Evolutionary conservation across 192 early-diverging fungal species (phyloP), one percentile per base, ranked within the genome.

Genomic region (Coemansia sp.): DNA sequence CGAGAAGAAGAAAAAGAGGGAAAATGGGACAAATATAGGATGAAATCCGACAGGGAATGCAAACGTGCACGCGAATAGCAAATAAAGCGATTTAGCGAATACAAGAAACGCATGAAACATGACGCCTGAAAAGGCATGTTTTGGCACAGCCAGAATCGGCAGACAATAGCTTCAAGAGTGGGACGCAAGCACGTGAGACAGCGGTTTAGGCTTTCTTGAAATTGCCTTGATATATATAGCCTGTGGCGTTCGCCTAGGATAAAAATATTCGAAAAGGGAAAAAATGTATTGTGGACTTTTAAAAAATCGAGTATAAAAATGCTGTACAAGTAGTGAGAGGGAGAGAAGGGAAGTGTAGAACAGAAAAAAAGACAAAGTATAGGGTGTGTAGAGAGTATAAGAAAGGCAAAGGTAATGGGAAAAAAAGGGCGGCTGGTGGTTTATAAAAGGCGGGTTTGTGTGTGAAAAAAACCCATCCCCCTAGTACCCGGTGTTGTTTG

Each of bases 271-370:
- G 53, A 55, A 29, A 55, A 1, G 10, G 3, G 18, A 30, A 55
- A 25, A 55, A 55, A 30, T 16, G 53, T 55, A 27, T 55, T 16
- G 4, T 55, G n/a, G n/a, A n/a, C n/a, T n/a, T n/a, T n/a, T 30
- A 28, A 16, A 29, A 30, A 29, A 30, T 30, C 24, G 27, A 55
- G 19, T 14, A 56, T 18, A 61, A 19, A 55, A 34, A 54, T 48
- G 52, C 59, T 68, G 66, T 61, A 68, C 66, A 68, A 32, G 52
- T 51, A 35, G 28, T 25, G 45, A 34, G 42, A 25, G 62, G 28
- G 18, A 55, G 20, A 55, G 28, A 30, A 55, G 53, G 29, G 28
- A 30, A 14, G 3, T 55, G 28, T 29, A 30, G 39, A 55, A 18
- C 6, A 25, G 25, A 13, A 52, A 13, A 52, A 27, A 6, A 34